Evolutionary conservation across 1,139 yeast genomes (phyloP).

Genomic region (Magnusiomyces fungicola): DNA sequence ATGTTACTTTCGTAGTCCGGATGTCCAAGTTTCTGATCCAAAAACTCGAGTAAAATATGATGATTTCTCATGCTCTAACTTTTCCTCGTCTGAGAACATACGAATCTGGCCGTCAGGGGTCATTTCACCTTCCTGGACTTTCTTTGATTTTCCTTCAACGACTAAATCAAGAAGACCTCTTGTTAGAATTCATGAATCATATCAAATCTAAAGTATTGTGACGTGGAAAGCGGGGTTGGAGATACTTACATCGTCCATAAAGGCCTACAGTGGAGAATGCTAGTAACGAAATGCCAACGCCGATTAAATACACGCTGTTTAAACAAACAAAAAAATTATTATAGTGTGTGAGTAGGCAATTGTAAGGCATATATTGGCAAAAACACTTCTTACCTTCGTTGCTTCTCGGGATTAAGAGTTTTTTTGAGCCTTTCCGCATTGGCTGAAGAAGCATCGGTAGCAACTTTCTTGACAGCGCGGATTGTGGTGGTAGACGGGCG

Average conservation of each 20-base stretch:
- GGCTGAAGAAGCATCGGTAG: background rate
- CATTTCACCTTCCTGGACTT: slow-evolving; percentile 42
- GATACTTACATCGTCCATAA: slow-evolving; percentile 30
- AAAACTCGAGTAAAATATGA: slow-evolving; percentile 38
- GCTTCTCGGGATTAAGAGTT: slow-evolving; percentile 13
- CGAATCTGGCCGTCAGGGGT: slow-evolving; percentile 43
- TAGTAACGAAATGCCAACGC: slow-evolving; percentile 37
- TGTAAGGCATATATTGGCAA: no score
- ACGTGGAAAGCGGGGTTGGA: background rate
- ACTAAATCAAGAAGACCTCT: slow-evolving; percentile 20
- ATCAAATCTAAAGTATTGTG: background rate
- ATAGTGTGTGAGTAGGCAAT: no score
- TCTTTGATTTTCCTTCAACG: slow-evolving; percentile 40
- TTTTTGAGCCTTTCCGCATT: no score
- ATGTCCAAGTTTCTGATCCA: slow-evolving; percentile 32
- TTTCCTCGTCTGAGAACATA: slow-evolving; percentile 41
- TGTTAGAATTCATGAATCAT: background rate
- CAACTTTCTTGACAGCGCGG: slow-evolving; percentile 5
- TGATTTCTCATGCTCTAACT: slow-evolving; percentile 31
- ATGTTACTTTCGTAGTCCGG: slow-evolving; percentile 8
- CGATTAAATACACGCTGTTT: slow-evolving; percentile 33
- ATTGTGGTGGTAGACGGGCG: slow-evolving; percentile 11
- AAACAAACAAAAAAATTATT: background rate
- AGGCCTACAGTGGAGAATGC: slow-evolving; percentile 35
- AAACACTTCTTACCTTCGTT: slow-evolving; percentile 12